These are phyloP conservation scores for Xylariaceae sp. DNA, from an alignment of 2,329 filamentous ascomycete species.

Conservation along the genomic window DNA sequence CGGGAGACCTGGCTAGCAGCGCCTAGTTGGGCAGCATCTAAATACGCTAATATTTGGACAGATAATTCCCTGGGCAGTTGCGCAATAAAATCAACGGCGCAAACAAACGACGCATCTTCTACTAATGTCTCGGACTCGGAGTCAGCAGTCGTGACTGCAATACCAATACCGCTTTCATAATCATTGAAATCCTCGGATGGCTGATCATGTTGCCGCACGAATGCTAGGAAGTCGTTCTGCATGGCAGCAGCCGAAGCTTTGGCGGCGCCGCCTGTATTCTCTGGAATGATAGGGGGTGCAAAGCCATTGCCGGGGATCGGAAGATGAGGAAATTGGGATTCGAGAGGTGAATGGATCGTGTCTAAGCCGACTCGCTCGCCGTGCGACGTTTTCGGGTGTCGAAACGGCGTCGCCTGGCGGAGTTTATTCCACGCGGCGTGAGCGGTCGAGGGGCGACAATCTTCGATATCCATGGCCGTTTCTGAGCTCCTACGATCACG, in stretches of 20 bases:
- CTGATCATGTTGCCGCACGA: constrained; percentile 37
- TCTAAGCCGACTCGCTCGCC: constrained; percentile 37
- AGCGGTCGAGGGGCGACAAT: constrained; percentile 41
- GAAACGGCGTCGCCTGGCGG: constrained; percentile 48
- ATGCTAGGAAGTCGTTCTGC: constrained; percentile 49
- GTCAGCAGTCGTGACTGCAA: constrained; percentile 47
- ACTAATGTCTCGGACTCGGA: constrained; percentile 29
- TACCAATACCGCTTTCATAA: constrained; percentile 62
- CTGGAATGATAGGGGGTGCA: constrained; percentile 58
- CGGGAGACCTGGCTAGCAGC: constrained; percentile 48
- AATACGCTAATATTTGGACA: constrained; percentile 53
- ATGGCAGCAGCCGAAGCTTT: constrained; percentile 58
- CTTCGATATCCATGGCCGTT: constrained; percentile 22
- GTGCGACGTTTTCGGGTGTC: constrained; percentile 44
- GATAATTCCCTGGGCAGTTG: constrained; percentile 55
- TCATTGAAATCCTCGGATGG: constrained; percentile 51
- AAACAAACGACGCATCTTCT: constrained; percentile 35
- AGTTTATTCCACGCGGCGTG: constrained; percentile 50
- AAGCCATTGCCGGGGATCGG: constrained; percentile 47
- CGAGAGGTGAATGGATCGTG: constrained; percentile 36
- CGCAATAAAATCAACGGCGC: constrained; percentile 54
- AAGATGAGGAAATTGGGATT: constrained; percentile 28
- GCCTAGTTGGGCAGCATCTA: constrained; percentile 51
- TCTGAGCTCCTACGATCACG: constrained; percentile 37
- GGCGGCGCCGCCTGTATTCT: constrained; percentile 56